Conservation (phyloP, 2,329 filamentous ascomycete species). For the Colletotrichum coccodes region DNA sequence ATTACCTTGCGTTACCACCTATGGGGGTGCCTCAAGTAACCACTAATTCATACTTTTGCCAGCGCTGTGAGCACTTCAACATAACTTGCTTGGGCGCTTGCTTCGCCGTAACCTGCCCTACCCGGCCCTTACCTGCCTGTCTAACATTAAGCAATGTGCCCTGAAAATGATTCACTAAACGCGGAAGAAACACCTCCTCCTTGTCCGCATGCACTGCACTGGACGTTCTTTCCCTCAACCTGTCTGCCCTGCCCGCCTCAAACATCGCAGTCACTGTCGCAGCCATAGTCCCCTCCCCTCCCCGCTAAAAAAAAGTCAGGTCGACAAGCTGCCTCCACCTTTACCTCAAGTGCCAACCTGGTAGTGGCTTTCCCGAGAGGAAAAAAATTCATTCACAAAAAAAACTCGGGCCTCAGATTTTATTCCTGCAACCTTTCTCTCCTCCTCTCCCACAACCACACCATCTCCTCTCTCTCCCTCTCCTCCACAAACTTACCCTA, state of each 20-base stretch:
- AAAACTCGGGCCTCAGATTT: conserved; percentile 34
- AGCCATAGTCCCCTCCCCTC: conserved; percentile 10
- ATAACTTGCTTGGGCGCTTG: background rate
- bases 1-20: background rate
- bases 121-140: background rate
- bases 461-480: conserved; percentile 15
- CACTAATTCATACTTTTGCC: background rate
- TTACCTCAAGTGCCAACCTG: conserved; percentile 31
- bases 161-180: background rate
- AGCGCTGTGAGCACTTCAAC: background rate
- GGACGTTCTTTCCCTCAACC: background rate
- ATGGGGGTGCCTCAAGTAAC: background rate
- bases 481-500: conserved; percentile 21
- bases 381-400: conserved; percentile 36
- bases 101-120: background rate
- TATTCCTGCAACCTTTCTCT: conserved; percentile 30
- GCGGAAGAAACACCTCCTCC: background rate
- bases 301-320: conserved; percentile 29
- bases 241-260: background rate
- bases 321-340: conserved; percentile 29
- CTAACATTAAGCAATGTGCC: background rate
- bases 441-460: conserved; percentile 23
- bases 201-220: background rate
- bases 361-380: conserved; percentile 30
- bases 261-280: conserved; percentile 1